Evolutionary conservation across 176 grass and related monocot genomes (phyloP).

Genomic region (Oryza glumipatula): DNA sequence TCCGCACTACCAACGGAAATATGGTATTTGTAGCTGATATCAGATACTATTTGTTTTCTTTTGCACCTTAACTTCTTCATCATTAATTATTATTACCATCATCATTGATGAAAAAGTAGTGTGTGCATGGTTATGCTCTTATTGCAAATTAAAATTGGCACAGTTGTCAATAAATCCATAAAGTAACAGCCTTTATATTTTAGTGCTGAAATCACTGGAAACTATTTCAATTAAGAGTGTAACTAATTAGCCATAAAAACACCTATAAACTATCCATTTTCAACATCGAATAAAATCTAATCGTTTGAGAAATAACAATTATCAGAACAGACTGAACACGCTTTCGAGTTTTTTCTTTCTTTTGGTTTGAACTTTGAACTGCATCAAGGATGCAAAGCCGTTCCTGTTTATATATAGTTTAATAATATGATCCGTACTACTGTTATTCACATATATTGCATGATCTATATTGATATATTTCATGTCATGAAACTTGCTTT

Average conservation of each 20-base stretch:
- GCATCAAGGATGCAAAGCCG: neutral
- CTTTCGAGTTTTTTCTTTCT: neutral
- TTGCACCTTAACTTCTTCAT: neutral
- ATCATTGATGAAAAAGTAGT: neutral
- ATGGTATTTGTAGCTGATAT: slow-evolving; percentile 51
- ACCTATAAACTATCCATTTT: neutral
- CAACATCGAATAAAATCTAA: neutral
- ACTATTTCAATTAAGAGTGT: neutral
- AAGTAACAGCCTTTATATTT: neutral
- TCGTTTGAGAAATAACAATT: neutral
- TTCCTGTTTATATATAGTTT: slow-evolving; percentile 14
- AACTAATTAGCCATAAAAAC: neutral
- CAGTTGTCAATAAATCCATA: neutral
- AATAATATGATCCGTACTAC: slow-evolving; percentile 10
- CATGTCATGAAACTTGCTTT: neutral
- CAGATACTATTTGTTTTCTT: neutral
- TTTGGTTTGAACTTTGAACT: neutral
- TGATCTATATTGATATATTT: slow-evolving; percentile 3
- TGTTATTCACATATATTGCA: neutral
- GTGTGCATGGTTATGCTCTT: neutral
- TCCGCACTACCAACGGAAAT: slow-evolving; percentile 80
- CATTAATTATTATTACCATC: neutral
- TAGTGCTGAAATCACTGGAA: neutral
- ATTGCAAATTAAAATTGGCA: no score
- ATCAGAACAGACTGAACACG: neutral